A percentile compares a stretch with the other conserved stretches of the same genome.
Evolutionary conservation across 176 grass and related monocot genomes (phyloP).

Genomic region (Carex kokanica): DNA sequence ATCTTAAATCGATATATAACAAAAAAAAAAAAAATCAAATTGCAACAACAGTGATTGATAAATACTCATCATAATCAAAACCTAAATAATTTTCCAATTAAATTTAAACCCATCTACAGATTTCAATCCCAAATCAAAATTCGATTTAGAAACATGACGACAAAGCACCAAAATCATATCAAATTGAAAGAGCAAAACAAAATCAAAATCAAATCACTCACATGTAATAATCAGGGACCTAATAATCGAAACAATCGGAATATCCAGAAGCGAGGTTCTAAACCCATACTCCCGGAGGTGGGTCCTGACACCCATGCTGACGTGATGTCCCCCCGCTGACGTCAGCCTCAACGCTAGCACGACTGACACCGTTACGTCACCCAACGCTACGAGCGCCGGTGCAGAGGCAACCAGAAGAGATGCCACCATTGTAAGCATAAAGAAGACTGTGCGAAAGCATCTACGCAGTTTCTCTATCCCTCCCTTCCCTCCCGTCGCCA

Average conservation of each 20-base stretch:
- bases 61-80: neutral
- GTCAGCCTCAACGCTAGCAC: constrained; percentile 51
- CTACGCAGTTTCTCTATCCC: constrained; percentile 55
- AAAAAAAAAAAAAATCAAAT: neutral
- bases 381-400: constrained; percentile 66
- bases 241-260: constrained; percentile 75
- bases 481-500: constrained; percentile 70
- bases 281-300: constrained; percentile 54
- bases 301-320: constrained; percentile 37
- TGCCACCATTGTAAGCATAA: constrained; percentile 69
- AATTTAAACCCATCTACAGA: neutral
- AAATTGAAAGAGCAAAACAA: neutral
- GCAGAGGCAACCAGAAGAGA: constrained; percentile 74
- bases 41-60: neutral
- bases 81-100: neutral
- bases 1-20: neutral
- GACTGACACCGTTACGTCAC: constrained; percentile 58
- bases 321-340: constrained; percentile 36
- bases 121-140: neutral
- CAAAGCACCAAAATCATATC: neutral
- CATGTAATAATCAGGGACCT: constrained; percentile 72
- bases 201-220: constrained; percentile 38
- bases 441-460: constrained; percentile 49
- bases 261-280: constrained; percentile 75
- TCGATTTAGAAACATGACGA: neutral